A percentile compares a stretch with the other conserved stretches of the same genome.
phyloP scores from a whole-genome alignment of 352 stramenopile genomes.

The Phytopythium mirpurense region DNA sequence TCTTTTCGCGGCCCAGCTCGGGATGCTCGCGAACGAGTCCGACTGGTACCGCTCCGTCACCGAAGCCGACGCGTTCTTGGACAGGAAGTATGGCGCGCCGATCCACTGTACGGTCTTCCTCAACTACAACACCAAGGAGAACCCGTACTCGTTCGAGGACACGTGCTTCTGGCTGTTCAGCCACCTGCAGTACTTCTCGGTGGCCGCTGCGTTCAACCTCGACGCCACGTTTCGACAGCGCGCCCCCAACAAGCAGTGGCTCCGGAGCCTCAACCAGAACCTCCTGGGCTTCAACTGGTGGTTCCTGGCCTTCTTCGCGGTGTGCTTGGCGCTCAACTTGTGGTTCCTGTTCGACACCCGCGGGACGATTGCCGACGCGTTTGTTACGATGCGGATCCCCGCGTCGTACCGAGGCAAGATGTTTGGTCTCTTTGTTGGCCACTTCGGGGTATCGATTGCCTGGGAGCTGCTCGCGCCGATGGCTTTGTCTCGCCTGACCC shows the following conservation, averaged over 20 bases:
- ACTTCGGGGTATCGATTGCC: conserved; percentile 17
- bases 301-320: conserved; percentile 23
- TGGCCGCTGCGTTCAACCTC: conserved; percentile 52
- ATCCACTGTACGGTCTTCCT: conserved; percentile 32
- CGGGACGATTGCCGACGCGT: conserved; percentile 23
- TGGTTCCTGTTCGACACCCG: conserved; percentile 48
- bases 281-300: no score
- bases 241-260: no score
- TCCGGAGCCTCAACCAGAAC: conserved; percentile 55
- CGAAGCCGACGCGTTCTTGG: conserved; percentile 22
- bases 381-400: conserved; percentile 41
- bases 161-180: conserved; percentile 53
- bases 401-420: conserved; percentile 32
- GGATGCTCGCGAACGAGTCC: conserved; percentile 16
- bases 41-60: conserved; percentile 44
- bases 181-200: conserved; percentile 44
- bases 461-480: conserved; percentile 30
- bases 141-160: conserved; percentile 38
- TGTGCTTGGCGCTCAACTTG: conserved; percentile 29
- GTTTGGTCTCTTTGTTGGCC: conserved; percentile 32
- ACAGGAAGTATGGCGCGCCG: conserved; percentile 10
- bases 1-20: conserved; percentile 36
- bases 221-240: conserved; percentile 43
- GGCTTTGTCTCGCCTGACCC: no score
- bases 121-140: conserved; percentile 28